Evolutionary conservation across 139 green algal species (phyloP), one percentile per base, ranked within the genome.

Genomic region (Choricystis sp.): DNA sequence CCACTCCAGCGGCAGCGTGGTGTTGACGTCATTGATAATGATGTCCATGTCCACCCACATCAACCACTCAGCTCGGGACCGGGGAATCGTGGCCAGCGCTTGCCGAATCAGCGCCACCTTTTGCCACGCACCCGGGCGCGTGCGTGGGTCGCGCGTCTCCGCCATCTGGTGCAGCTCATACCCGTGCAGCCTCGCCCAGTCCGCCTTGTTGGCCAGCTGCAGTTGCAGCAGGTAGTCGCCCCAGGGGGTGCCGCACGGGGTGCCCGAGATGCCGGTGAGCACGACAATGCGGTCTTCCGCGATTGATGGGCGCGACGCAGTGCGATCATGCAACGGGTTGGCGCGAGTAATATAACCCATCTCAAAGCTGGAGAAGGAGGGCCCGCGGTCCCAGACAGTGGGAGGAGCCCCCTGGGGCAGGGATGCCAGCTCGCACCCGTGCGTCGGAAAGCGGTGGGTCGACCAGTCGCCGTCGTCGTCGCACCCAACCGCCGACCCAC

Each of bases 1-100:
- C 5, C 59, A 56, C 0, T 49, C 49, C 29, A 72, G 26, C 9
- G 66, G 66, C 23, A 72, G 29, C 23, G 49, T 61, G 57, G 66
- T 63, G n/a, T 29, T 29, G 26, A 65, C 57, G 26, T 72, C 49
- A 27, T 59, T 60, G 19, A 52, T 40, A 4, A 72, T 27, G 9
- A 65, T 61, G 60, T 72, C 66, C 60, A 66, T 57, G 49, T 72
- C 66, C 29, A 66, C 29, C 52, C 61, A 72, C n/a, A 67, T 2
- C 25, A 72, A 52, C 66, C 66, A 72, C 26, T 66, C 66, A 3
- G 66, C 66, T 4, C 63, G 25, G 29, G 60, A 55, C 20, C 28
- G 40, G 14, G 60, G 52, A 14, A 65, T 59, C n/a, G 56, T 56
- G 20, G 61, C 56, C 21, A 72, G 30, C 57, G 66, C 66, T 55